Base-by-base conservation (phyloP, 2,329 filamentous ascomycete genomes). In the Daldinia sp. region DNA sequence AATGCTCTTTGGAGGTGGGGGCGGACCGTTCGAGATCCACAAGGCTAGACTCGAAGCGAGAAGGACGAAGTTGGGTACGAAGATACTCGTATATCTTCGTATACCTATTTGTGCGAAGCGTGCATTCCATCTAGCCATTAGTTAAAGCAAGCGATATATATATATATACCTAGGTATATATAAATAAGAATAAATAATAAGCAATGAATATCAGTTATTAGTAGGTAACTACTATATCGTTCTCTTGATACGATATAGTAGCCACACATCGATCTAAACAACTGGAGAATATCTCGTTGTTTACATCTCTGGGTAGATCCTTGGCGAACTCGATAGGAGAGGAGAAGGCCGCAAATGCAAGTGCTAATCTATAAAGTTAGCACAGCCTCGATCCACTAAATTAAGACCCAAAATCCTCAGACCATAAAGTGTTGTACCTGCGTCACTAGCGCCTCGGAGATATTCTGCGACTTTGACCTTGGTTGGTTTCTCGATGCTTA, bases 381-480 rank as follows among this genome's bases (percentile, higher is more conserved):
- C 39, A 43, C 21, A 43, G 19, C 39, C 39, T 43, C 43, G 43
- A 30, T 48, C 43, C 15, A 19, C 27, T 30, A 27, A 48, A 30
- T 27, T 27, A 27, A 10, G 17, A 8, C 23, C 10, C 29, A 19
- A 43, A 17, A 48, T 29, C 43, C 23, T 48, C 43, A 48, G 43
- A 25, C 43, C 43, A 48, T 48, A 48, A 21, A 39, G 15, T 51
- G 49, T 41, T 29, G 61, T 55, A 67, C 53, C 55, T 61, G 60
- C 64, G 58, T 67, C 43, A 23, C 39, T 66, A 67, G 58, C 53
- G 63, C 32, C 27, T 63, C 63, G 60, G 63, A 61, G 60, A 68
- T 48, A 63, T 66, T 52, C 60, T 66, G 60, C 63, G 52, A 61
- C 52, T 61, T 32, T 45, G 52, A 39, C 45, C 54, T 63, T 58